Evolutionary conservation across 768 basidiomycete species (phyloP), one percentile per base, ranked within the genome.

Genomic region (Lactarius sanguifluus): DNA sequence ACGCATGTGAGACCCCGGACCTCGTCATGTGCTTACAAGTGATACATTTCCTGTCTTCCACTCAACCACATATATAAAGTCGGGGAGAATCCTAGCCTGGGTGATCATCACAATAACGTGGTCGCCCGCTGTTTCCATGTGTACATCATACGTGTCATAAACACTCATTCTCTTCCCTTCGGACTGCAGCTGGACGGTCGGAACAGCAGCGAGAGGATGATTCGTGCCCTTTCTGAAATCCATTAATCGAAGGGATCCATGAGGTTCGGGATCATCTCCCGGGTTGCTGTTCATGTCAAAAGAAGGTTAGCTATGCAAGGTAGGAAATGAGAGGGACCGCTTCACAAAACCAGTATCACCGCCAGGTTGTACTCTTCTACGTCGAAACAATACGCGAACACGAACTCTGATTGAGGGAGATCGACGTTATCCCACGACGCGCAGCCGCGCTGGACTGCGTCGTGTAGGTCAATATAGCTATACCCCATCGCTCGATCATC

Each of bases 401-500:
- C 43, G 15, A 54, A 67, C 34, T 59, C 40, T 10, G 62, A 59
- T 60, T 18, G 62, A 41, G 34, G 66, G 57, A 67, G 66, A 60
- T 67, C 62, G 41, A 67, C 58, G 43, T 50, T 56, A 6, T 38
- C 38, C 66, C 66, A 67, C 12, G 62, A 55, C 9, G 34, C 58
- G 28, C 36, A 23, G 28, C 66, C 58, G 25, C 41, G 23, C 52
- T 55, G 52, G 12, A 64, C 62, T 30, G n/a, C 32, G 10, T 67
- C 62, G 16, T 67, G 52, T 23, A 67, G 52, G 52, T 59, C 43
- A 36, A 64, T 12, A 28, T 59, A 67, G n/a, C 34, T 59, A n/a
- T 67, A 67, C 25, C 66, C 66, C 62, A 64, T 54, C 7, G 66
- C 58, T 34, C 62, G 66, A 67, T 67, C 66, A 52, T 67, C 62